A percentile compares a stretch with the other conserved stretches of the same genome.
Evolutionary conservation across 345 rosid genomes (phyloP).

Genomic region (Lepidium africanum): DNA sequence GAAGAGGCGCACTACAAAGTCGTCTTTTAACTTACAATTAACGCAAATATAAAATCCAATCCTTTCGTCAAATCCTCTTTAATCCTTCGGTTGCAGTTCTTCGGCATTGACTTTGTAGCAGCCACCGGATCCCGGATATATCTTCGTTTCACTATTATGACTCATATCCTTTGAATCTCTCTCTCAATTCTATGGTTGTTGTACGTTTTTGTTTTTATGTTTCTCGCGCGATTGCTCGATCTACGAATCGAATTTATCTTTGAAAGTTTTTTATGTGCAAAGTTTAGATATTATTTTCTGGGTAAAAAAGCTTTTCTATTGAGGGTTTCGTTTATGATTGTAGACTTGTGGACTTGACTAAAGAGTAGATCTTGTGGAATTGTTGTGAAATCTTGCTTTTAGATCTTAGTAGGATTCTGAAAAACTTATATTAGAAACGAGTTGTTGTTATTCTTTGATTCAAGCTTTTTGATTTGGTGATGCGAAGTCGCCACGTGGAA

Average conservation of each 20-base stretch:
- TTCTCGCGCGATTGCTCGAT: background rate
- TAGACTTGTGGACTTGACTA: background rate
- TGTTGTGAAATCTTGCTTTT: background rate
- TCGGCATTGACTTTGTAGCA: slow-evolving; percentile 4
- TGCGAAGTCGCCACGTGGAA: slow-evolving; percentile 45
- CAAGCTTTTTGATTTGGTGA: background rate
- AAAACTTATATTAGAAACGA: background rate
- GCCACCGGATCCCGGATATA: background rate
- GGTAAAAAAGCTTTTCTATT: background rate
- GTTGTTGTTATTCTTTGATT: slow-evolving; percentile 16
- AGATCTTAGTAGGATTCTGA: background rate
- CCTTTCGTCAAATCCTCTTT: background rate
- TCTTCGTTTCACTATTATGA: slow-evolving; percentile 24
- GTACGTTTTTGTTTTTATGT: background rate
- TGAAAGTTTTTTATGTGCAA: background rate
- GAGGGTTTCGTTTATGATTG: background rate
- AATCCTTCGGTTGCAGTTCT: background rate
- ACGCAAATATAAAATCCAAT: background rate
- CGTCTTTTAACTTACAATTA: background rate
- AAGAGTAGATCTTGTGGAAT: background rate
- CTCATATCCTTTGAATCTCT: slow-evolving; percentile 26
- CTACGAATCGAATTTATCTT: background rate
- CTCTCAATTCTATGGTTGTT: background rate
- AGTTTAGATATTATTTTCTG: background rate
- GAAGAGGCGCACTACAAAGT: slow-evolving; percentile 12